Base-by-base conservation (phyloP, 345 rosid species). In the Salix dunnii region DNA sequence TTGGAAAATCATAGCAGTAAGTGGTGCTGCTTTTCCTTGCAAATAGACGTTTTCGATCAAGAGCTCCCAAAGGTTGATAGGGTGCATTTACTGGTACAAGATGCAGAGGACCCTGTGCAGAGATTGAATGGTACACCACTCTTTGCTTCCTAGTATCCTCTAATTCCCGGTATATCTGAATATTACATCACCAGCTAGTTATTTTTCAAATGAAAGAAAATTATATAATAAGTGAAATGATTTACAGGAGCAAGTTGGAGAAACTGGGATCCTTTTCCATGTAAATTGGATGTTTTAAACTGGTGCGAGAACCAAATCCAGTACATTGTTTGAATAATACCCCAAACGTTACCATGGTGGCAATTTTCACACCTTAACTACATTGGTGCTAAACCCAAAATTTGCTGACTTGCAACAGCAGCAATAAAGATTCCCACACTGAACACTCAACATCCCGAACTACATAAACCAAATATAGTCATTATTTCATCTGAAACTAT, bases 1-100 rank as follows among this genome's bases (percentile, higher is more conserved):
- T 79, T 46, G 98, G 99, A 77, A 96, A 96, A 84, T 96, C 99
- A 75, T 96, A 89, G 91, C 99, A 96, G 76, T 96, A 94, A 51
- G 99, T 96, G 63, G 99, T 92, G 85, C 77, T 89, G 79, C 85
- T 92, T 77, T 79, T 89, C 89, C 99, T 92, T 71, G 99, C 98
- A 8, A 84, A 30, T 71, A 96, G 86, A 64, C 99, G 98, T 85
- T 92, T 88, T 73, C 88, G 85, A 81, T 92, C 97, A 67, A 96
- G 88, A 84, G 82, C 83, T 82, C 85, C 91, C 80, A 96, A 78
- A 74, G 97, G 89, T 83, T 86, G 94, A 81, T 96, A 90, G 33
- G 86, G 89, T 36, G 85, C 86, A 80, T 84, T 89, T 66, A 91
- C 89, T 74, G 86, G 85, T 64, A 86, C 80, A 76, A 90, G 87